phyloP scores from a whole-genome alignment of 1,139 yeast genomes.

The Candida buenavistaensis region DNA sequence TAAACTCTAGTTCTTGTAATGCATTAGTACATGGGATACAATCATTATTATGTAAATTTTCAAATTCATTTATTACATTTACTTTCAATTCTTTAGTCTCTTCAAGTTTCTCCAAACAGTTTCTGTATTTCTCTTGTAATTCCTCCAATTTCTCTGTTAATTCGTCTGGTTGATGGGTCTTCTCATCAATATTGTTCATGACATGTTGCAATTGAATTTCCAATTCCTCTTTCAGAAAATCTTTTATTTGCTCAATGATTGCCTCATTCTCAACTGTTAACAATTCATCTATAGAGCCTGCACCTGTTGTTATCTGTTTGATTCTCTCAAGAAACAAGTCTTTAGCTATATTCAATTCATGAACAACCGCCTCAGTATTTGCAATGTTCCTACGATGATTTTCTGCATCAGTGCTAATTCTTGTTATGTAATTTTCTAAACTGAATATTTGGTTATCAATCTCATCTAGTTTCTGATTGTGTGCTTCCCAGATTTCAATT shows the following conservation, averaged over 20 bases:
- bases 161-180: slow-evolving; percentile 3
- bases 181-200: slow-evolving; percentile 1
- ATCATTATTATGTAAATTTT: slow-evolving; percentile 17
- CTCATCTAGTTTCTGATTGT: slow-evolving; percentile 14
- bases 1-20: slow-evolving; percentile 65
- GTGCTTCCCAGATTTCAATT: slow-evolving; percentile 20
- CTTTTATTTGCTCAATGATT: slow-evolving; percentile 11
- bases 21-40: slow-evolving; percentile 27
- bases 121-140: slow-evolving; percentile 5
- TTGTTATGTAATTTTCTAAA: slow-evolving; percentile 14
- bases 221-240: slow-evolving; percentile 18
- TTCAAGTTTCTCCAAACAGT: slow-evolving; percentile 1
- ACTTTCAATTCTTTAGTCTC: slow-evolving; percentile 2
- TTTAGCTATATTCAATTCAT: slow-evolving; percentile 7
- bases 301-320: slow-evolving; percentile 7
- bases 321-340: slow-evolving; percentile 8
- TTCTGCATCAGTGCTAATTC: slow-evolving; percentile 12
- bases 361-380: slow-evolving; percentile 2
- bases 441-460: slow-evolving; percentile 13
- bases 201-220: slow-evolving; percentile 19
- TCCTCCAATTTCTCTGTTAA: slow-evolving; percentile 5
- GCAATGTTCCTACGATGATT: slow-evolving; percentile 7
- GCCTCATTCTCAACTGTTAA: slow-evolving; percentile 9
- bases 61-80: slow-evolving; percentile 10
- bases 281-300: slow-evolving; percentile 10